Percentiles rank a stretch among this genome's conserved stretches.
These are phyloP conservation scores for Talaromyces albobiverticillius DNA, from an alignment of 2,329 filamentous ascomycete species.

Conservation along the genomic window DNA sequence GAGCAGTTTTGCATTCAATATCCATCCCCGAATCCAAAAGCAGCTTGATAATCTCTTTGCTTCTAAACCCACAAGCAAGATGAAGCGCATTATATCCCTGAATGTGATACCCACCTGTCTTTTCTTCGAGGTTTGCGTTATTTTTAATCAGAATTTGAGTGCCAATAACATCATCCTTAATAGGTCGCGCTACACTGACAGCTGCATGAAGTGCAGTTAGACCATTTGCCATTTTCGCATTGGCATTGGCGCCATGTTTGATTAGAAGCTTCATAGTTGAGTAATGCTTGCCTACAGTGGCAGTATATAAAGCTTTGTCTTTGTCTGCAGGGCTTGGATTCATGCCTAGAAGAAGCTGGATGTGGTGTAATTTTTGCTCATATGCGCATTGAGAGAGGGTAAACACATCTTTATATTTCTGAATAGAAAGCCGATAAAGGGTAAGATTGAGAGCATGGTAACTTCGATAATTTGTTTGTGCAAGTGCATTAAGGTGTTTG, in stretches of 20 bases:
- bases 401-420: not conserved
- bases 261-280: not conserved
- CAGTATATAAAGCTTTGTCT: not conserved
- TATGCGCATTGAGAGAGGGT: not conserved
- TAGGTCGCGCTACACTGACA: not conserved
- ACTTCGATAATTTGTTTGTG: not conserved
- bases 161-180: not conserved
- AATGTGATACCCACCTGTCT: not conserved
- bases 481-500: not conserved
- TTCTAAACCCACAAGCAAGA: not conserved
- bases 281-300: not conserved
- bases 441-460: not conserved
- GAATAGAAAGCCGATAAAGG: not conserved
- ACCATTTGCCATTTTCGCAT: not conserved
- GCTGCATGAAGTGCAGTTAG: slow-evolving; percentile 7
- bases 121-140: not conserved
- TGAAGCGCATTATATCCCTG: not conserved
- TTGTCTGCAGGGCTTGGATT: not conserved
- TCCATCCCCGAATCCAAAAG: slow-evolving; percentile 2
- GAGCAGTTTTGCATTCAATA: not conserved
- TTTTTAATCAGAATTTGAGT: not conserved
- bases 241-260: not conserved
- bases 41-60: not conserved
- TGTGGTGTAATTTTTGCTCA: not conserved
- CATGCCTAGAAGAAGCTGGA: not conserved